phyloP scores from a whole-genome alignment of 1,284 basidiomycete genomes.

The Ustilago trichophora region DNA sequence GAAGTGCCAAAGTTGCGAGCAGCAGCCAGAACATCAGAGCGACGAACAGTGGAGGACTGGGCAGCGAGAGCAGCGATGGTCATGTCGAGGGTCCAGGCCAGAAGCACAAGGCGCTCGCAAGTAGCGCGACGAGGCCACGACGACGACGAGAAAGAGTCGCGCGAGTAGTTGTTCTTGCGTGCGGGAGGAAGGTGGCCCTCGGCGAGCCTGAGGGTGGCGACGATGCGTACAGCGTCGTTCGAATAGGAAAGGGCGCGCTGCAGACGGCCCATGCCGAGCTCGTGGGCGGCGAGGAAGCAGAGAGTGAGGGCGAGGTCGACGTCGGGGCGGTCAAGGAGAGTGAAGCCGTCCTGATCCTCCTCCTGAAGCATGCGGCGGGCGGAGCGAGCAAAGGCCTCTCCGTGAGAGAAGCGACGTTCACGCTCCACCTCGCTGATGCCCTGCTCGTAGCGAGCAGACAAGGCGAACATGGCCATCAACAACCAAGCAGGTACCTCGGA shows the following conservation, averaged over 20 bases:
- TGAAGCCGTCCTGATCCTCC: slow-evolving; percentile 41
- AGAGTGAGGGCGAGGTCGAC: slow-evolving; percentile 68
- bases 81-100: slow-evolving; percentile 49
- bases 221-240: slow-evolving; percentile 40
- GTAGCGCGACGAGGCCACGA: slow-evolving; percentile 37
- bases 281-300: slow-evolving; percentile 67
- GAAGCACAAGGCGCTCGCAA: slow-evolving; percentile 42
- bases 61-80: slow-evolving; percentile 30
- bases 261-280: slow-evolving; percentile 66
- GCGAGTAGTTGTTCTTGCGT: slow-evolving; percentile 26
- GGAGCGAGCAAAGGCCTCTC: slow-evolving; percentile 44
- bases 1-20: slow-evolving; percentile 57
- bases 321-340: slow-evolving; percentile 45
- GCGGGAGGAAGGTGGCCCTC: slow-evolving; percentile 27
- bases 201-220: slow-evolving; percentile 36
- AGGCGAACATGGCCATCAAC: slow-evolving; percentile 68
- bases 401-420: slow-evolving; percentile 37
- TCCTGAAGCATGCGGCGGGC: slow-evolving; percentile 55
- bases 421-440: slow-evolving; percentile 39
- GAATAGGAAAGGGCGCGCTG: slow-evolving; percentile 67
- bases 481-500: slow-evolving; percentile 67
- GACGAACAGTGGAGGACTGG: slow-evolving; percentile 32
- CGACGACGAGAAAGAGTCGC: slow-evolving; percentile 29
- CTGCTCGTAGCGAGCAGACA: slow-evolving; percentile 67
- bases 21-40: slow-evolving; percentile 34